phyloP scores from a whole-genome alignment of 768 basidiomycete species.

The Tylopilus plumbeoviolaceoides region DNA sequence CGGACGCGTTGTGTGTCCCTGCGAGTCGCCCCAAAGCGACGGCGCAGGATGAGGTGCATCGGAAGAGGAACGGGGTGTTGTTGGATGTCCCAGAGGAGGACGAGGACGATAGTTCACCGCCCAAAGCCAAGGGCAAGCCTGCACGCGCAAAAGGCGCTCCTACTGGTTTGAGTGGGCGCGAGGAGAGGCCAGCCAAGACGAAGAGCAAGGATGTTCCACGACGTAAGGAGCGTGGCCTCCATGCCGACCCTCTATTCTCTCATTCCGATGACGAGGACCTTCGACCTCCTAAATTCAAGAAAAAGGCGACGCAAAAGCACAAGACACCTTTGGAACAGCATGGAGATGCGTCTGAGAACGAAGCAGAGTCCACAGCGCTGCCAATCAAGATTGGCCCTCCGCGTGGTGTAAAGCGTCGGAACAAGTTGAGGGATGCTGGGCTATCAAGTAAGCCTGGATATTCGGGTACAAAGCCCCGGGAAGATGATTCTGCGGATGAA shows the following conservation, averaged over 20 bases:
- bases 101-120: background rate
- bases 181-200: background rate
- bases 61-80: background rate
- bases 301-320: background rate
- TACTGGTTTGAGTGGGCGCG: background rate
- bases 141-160: background rate
- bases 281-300: conserved; percentile 1
- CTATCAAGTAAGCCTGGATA: background rate
- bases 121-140: conserved; percentile 2
- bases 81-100: conserved; percentile 4
- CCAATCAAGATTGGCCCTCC: conserved; percentile 26
- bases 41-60: background rate
- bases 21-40: background rate
- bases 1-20: background rate
- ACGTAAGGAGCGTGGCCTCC: background rate
- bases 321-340: background rate
- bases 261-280: conserved; percentile 4
- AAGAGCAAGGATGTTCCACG: background rate
- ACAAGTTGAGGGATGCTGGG: background rate
- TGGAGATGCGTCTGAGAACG: conserved; percentile 2
- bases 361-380: background rate
- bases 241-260: background rate
- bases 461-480: background rate
- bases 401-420: conserved; percentile 16
- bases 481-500: background rate